Percentiles rank a stretch among this genome's conserved stretches.
phyloP scores from a whole-genome alignment of 177 flowering plant genomes.

The Tripterygium wilfordii region DNA sequence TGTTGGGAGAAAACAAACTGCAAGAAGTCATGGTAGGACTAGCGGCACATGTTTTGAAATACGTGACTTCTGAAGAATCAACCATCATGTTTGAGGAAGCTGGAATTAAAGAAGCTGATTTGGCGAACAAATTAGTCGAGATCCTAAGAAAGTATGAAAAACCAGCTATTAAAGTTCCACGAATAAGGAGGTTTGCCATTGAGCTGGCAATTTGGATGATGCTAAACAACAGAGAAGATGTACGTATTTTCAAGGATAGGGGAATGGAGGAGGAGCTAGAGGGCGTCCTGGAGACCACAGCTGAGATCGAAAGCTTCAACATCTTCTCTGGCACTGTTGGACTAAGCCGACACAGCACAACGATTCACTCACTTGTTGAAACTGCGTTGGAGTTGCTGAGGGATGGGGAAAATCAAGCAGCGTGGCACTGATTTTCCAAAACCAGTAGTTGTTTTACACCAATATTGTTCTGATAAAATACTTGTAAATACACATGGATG shows the following conservation, averaged over 20 bases:
- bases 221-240: constrained; percentile 37
- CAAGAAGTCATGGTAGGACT: constrained; percentile 93
- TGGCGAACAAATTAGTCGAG: constrained; percentile 47
- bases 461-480: neutral
- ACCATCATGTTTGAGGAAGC: constrained; percentile 28
- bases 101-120: constrained; percentile 35
- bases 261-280: constrained; percentile 70
- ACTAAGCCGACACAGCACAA: constrained; percentile 47
- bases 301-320: constrained; percentile 86
- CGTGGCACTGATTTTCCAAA: neutral
- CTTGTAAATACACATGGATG: neutral
- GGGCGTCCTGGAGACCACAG: constrained; percentile 61
- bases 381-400: constrained; percentile 45
- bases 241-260: constrained; percentile 39
- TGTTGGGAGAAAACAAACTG: constrained; percentile 53
- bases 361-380: constrained; percentile 67
- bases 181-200: constrained; percentile 72
- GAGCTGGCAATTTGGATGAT: constrained; percentile 90
- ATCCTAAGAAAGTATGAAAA: constrained; percentile 43
- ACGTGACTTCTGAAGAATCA: constrained; percentile 49
- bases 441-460: neutral
- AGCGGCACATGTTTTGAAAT: constrained; percentile 60
- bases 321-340: constrained; percentile 89
- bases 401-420: constrained; percentile 7
- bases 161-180: constrained; percentile 62